Evolutionary conservation across 2,329 filamentous ascomycete genomes (phyloP).

Genomic region (Grosmannia penicillata): DNA sequence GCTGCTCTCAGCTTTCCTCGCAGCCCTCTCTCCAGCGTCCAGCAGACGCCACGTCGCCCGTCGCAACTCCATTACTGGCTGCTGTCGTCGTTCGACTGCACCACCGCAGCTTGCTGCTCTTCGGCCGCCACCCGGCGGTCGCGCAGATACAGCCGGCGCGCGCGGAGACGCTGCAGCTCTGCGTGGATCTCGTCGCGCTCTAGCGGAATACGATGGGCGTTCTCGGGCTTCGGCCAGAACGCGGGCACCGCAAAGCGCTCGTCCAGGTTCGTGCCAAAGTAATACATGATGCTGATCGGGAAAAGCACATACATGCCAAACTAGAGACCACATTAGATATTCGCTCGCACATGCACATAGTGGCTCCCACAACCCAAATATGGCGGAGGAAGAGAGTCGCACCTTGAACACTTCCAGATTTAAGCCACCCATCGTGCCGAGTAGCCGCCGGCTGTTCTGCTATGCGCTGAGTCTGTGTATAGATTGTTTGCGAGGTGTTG

Average conservation of each 20-base stretch:
- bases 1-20: neutral
- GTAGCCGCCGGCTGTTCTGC: neutral
- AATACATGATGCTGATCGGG: constrained; percentile 98
- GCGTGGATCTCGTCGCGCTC: constrained; percentile 70
- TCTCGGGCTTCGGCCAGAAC: constrained; percentile 81
- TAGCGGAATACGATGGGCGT: constrained; percentile 62
- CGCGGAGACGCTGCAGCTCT: constrained; percentile 61
- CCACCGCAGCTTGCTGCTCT: constrained; percentile 9
- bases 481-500: too few relatives aligned
- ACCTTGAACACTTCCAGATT: constrained; percentile 96
- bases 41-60: neutral
- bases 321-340: too few relatives aligned
- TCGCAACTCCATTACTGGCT: constrained; percentile 2
- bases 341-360: too few relatives aligned
- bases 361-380: too few relatives aligned
- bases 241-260: constrained; percentile 73
- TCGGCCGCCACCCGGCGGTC: constrained; percentile 39
- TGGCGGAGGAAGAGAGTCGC: constrained; percentile 10
- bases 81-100: constrained; percentile 1
- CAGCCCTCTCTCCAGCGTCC: neutral
- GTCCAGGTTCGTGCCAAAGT: constrained; percentile 97
- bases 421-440: constrained; percentile 53
- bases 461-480: neutral
- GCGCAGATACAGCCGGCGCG: constrained; percentile 57
- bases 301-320: constrained; percentile 99